phyloP scores from a whole-genome alignment of 2,329 filamentous ascomycete genomes.

The Xylaria sp. region DNA sequence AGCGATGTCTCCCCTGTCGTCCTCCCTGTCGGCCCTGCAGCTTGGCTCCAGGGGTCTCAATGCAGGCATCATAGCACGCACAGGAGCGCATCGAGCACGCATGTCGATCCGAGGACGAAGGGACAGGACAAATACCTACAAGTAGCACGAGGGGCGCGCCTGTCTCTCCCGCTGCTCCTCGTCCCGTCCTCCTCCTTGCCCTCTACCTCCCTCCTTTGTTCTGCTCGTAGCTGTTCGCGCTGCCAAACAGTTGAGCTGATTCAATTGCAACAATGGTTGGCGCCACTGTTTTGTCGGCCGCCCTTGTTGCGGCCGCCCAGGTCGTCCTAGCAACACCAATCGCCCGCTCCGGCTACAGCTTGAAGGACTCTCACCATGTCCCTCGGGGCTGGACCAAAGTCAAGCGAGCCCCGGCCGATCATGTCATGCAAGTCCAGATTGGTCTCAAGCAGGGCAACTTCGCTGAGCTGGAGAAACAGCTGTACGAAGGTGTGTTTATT shows the following conservation, averaged over 20 bases:
- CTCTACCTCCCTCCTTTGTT: constrained; percentile 5
- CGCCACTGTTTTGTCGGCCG: constrained; percentile 34
- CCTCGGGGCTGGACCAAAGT: constrained; percentile 57
- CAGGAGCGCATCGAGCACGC: background rate
- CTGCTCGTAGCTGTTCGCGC: constrained; percentile 9
- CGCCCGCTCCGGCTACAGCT: constrained; percentile 37
- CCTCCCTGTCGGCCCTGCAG: constrained; percentile 7
- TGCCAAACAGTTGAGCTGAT: constrained; percentile 17
- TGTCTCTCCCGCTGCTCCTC: background rate
- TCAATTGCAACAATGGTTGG: constrained; percentile 35
- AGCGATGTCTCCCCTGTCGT: background rate
- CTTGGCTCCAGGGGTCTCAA: background rate
- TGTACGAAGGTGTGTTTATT: constrained; percentile 43
- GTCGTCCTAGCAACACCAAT: constrained; percentile 35
- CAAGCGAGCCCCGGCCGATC: constrained; percentile 52
- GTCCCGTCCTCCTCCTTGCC: background rate
- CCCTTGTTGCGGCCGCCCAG: constrained; percentile 34
- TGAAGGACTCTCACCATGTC: constrained; percentile 62
- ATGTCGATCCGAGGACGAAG: background rate
- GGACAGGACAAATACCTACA: background rate
- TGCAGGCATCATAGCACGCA: constrained; percentile 16
- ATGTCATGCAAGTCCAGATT: constrained; percentile 61
- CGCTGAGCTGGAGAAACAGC: constrained; percentile 59
- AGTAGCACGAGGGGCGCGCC: constrained; percentile 6
- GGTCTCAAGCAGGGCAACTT: constrained; percentile 64